Percentiles rank a stretch among this genome's conserved stretches.
phyloP scores from a whole-genome alignment of 345 rosid species.

The Aquilaria yunnanensis region DNA sequence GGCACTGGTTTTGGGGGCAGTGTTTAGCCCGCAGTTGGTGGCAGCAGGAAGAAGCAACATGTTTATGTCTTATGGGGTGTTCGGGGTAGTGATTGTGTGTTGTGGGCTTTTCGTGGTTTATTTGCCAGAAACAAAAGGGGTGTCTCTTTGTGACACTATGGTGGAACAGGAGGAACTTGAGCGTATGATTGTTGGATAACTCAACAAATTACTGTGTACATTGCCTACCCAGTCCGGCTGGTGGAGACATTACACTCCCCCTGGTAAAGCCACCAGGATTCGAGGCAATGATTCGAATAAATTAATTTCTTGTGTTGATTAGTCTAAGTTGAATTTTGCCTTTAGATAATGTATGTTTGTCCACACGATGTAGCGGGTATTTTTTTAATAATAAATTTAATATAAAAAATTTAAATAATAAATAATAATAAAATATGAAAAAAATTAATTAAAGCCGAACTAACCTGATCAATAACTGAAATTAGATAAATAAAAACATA shows the following conservation, averaged over 20 bases:
- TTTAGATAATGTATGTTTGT: no score
- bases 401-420: no score
- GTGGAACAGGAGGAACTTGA: slow-evolving; percentile 31
- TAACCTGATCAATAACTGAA: no score
- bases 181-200: background rate
- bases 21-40: slow-evolving; percentile 29
- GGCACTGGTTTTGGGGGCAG: slow-evolving; percentile 25
- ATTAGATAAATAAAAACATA: no score
- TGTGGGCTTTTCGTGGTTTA: slow-evolving; percentile 23
- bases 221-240: no score
- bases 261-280: background rate
- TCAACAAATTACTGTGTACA: background rate
- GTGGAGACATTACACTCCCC: no score
- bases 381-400: no score
- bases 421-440: no score
- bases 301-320: no score
- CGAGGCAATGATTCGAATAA: background rate
- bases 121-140: slow-evolving; percentile 31
- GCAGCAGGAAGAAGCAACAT: slow-evolving; percentile 20
- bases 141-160: slow-evolving; percentile 27
- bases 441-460: no score
- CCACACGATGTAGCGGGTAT: no score
- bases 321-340: no score
- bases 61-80: slow-evolving; percentile 23
- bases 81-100: slow-evolving; percentile 17